Base-by-base conservation (phyloP, 345 rosid genomes). In the Sapria himalayana region DNA sequence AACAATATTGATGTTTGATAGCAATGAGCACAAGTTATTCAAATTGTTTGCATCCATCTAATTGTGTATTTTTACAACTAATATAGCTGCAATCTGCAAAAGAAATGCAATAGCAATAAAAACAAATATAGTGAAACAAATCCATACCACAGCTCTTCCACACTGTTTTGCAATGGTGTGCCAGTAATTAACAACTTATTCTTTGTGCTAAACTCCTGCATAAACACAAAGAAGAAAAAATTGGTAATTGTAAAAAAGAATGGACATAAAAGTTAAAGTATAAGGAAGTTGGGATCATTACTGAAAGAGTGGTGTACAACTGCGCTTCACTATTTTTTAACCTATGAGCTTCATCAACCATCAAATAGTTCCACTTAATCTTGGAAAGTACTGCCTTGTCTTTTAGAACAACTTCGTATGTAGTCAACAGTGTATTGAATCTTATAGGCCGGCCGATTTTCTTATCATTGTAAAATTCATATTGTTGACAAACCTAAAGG, bases 331-430 rank as follows among this genome's bases (percentile, higher is more conserved):
- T 77, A 52, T 91, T 91, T 68, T 91, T 91, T 59, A 91, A 65
- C 64, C 99, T 72, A 51, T 91, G 99, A 56, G 99, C 99, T 65
- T 91, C 96, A 66, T 91, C 99, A 56, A 91, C 99, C 99, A 91
- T 91, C 54, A 77, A 50, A 66, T 91, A 91, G 63, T 61, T 74
- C 99, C 99, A 91, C 71, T 65, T 91, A 49, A 91, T 77, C 76
- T 71, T 91, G 39, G 95, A 84, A 33, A 91, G 92, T 39, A 80
- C 73, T 38, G 73, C 78, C 55, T 91, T 91, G 49, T 91, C 99
- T 65, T 91, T 91, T 41, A 91, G 70, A 48, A 91, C 86, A 29
- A 91, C 99, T 69, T 91, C 99, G 61, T 91, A 91, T 2, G 96
- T 91, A 34, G 99, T 84, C 74, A 91, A 58, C 46, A 91, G 65